Evolutionary conservation across 176 grass and related monocot species (phyloP), one percentile per base, ranked within the genome.

Genomic region (Eragrostis nindensis): DNA sequence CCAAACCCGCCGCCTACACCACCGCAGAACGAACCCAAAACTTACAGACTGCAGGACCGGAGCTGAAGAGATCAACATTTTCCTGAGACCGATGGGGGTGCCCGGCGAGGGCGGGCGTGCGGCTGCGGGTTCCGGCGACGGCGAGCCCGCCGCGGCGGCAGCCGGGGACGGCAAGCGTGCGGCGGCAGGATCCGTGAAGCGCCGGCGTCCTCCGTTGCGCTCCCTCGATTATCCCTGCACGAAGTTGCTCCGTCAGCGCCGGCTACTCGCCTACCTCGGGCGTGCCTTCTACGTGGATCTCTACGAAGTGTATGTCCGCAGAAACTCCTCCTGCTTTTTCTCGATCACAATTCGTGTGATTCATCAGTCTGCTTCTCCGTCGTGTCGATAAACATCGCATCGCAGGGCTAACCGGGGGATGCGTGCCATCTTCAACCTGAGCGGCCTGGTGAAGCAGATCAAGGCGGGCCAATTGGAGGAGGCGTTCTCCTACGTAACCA

Each of bases 141-240:
- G n/a, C n/a, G n/a, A n/a, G n/a, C n/a, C n/a, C n/a, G n/a, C n/a
- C n/a, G n/a, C n/a, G n/a, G n/a, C n/a, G n/a, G n/a, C n/a, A n/a
- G n/a, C n/a, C n/a, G n/a, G n/a, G n/a, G n/a, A n/a, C n/a, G n/a
- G 26, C 22, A 12, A 62, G 9, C 57, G 4, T 4, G 62, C 5
- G 30, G 29, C 7, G 15, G 11, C 21, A 11, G 66, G 21, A 45
- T 69, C 66, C 41, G 41, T 40, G 41, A 41, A n/a, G n/a, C n/a
- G n/a, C n/a, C n/a, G n/a, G 29, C 62, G 29, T 14, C 29, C 38
- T 5, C 19, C 5, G 63, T 17, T 36, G 11, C n/a, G n/a, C 32
- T 66, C 63, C 63, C 39, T 66, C 2, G 68, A 70, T 70, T 70
- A 70, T 17, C 43, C 43, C 68, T 70, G 68, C 68, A 70, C 68